phyloP scores from a whole-genome alignment of 805 yeast species.

The Clavispora phyllophila region DNA sequence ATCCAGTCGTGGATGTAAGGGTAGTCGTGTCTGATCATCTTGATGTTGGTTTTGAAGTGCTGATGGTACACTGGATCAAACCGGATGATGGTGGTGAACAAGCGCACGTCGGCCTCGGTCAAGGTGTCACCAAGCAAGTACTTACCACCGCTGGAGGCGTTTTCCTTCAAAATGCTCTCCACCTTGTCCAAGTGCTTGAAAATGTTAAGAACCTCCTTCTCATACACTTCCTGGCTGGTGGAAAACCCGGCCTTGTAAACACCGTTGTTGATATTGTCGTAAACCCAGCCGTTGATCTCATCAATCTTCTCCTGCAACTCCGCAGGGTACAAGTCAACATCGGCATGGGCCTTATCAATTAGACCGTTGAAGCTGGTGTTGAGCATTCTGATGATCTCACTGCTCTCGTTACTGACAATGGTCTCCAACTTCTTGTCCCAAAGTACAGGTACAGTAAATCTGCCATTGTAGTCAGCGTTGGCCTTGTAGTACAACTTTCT shows the following conservation, averaged over 20 bases:
- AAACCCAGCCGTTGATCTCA: slow-evolving; percentile 74
- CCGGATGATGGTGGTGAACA: slow-evolving; percentile 81
- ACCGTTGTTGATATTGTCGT: slow-evolving; percentile 83
- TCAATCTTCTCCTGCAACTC: slow-evolving; percentile 56
- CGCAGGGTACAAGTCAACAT: slow-evolving; percentile 60
- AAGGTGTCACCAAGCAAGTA: slow-evolving; percentile 55
- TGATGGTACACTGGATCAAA: slow-evolving; percentile 93
- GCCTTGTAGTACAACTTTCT: slow-evolving; percentile 72
- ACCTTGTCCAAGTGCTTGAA: slow-evolving; percentile 67
- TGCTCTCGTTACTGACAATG: slow-evolving; percentile 87
- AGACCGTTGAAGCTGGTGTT: slow-evolving; percentile 68
- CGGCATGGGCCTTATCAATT: slow-evolving; percentile 43
- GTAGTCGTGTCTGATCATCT: slow-evolving; percentile 72
- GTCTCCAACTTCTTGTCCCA: slow-evolving; percentile 84
- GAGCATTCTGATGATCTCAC: slow-evolving; percentile 83
- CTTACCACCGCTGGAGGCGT: slow-evolving; percentile 28
- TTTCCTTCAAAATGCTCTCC: slow-evolving; percentile 52
- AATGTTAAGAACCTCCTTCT: slow-evolving; percentile 55
- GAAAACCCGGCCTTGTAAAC: slow-evolving; percentile 94
- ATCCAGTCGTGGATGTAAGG: slow-evolving; percentile 80
- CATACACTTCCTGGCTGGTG: slow-evolving; percentile 76
- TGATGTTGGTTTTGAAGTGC: slow-evolving; percentile 89
- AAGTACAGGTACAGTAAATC: slow-evolving; percentile 89
- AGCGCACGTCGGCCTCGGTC: slow-evolving; percentile 88
- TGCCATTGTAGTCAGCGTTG: slow-evolving; percentile 68